phyloP scores from a whole-genome alignment of 768 basidiomycete species.

The Lactarius sanguifluus region DNA sequence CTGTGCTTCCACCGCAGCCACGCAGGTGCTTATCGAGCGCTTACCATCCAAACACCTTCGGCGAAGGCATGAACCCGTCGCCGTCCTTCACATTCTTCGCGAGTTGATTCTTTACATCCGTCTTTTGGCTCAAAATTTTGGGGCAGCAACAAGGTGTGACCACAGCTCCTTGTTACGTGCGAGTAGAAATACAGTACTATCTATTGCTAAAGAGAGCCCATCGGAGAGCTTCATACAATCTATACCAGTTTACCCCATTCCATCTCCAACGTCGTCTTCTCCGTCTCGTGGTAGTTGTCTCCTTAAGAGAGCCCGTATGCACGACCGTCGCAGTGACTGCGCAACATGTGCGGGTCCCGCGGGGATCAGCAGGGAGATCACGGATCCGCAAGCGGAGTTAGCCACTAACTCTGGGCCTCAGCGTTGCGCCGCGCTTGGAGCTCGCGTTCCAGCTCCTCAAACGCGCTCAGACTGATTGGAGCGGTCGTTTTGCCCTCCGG shows the following conservation, averaged over 20 bases:
- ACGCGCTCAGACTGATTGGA: slow-evolving; percentile 53
- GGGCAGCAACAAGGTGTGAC: slow-evolving; percentile 12
- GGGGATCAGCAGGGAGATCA: slow-evolving; percentile 20
- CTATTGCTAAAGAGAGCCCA: slow-evolving; percentile 51
- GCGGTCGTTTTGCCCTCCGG: slow-evolving; percentile 31
- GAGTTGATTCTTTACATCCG: slow-evolving; percentile 77
- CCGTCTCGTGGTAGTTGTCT: not conserved
- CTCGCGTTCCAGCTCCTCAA: slow-evolving; percentile 67
- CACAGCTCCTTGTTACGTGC: slow-evolving; percentile 12
- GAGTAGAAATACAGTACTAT: slow-evolving; percentile 26
- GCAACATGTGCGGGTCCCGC: slow-evolving; percentile 1
- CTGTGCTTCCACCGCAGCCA: slow-evolving; percentile 74
- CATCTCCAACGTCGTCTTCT: not conserved
- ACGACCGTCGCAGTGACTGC: not conserved
- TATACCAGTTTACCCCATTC: slow-evolving; percentile 26
- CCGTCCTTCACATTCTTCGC: slow-evolving; percentile 63
- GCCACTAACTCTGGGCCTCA: slow-evolving; percentile 28
- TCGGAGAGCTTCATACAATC: slow-evolving; percentile 44
- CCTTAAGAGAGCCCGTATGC: not conserved
- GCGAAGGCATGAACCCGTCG: slow-evolving; percentile 54
- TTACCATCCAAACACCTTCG: not conserved
- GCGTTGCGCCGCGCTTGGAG: slow-evolving; percentile 48
- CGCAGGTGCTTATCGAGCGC: not conserved
- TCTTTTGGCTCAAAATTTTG: slow-evolving; percentile 73
- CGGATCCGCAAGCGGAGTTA: slow-evolving; percentile 5